Evolutionary conservation across 345 rosid species (phyloP), one percentile per base, ranked within the genome.

Genomic region (Passiflora organensis): DNA sequence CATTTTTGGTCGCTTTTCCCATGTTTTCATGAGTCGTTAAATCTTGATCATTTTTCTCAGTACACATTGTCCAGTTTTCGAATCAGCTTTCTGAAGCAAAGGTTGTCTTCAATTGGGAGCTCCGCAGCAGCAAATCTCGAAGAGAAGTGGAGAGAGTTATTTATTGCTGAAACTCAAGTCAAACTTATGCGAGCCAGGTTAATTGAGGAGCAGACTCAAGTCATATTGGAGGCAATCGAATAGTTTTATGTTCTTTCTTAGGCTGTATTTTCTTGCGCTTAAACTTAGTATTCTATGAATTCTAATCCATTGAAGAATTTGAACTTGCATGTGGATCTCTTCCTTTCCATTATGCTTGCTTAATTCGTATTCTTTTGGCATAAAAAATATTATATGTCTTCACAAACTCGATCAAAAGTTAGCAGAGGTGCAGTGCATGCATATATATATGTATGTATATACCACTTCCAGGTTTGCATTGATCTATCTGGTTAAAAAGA

Each of bases 81-180:
- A 12, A 3, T 5, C 13, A 42, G n/a, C 12, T 57, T 45, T 10
- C 0, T 62, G 22, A 56, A 37, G 38, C n/a, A 53, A 39, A 60
- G 55, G 2, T 22, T 53, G 55, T 43, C 23, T 2, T 28, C 23
- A 32, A 3, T 69, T 24, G 53, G 47, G n/a, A 43, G 37, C 18
- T 24, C 55, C 13, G 39, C 32, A 39, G 59, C 48, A 17, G 45
- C 43, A 17, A 47, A 62, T 34, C 21, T 62, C 18, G 67, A 62
- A 16, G 37, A 57, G 3, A 46, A 48, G 38, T 46, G 73, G 73
- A 52, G 10, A 28, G 39, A 57, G 19, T 13, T 56, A 21, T 43
- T 45, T 0, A 1, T 37, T 17, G 56, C 55, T 6, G 64, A 69
- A 20, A 22, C 58, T 60, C n/a, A 48, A 14, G 49, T 69, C 2